Base-by-base conservation (phyloP, 768 basidiomycete species). In the Austroboletus festivus region DNA sequence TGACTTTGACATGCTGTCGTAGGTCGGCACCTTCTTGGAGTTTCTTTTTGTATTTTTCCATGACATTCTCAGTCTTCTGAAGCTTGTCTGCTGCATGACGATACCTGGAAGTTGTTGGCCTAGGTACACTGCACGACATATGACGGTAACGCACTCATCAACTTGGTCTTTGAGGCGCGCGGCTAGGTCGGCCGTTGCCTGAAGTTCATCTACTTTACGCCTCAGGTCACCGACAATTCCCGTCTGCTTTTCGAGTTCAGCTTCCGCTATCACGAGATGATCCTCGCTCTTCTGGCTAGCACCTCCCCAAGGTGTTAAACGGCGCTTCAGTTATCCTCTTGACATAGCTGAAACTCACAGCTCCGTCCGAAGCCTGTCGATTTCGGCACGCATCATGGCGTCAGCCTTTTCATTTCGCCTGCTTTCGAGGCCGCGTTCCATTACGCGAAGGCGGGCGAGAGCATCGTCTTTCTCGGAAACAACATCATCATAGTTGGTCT, bases 11-110 rank as follows among this genome's bases (percentile, higher is more conserved):
- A 48, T 85, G 83, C 53, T 91, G 90, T 22, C 93, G 82, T 18
- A 94, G 73, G 54, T 95, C 91, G 13, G 89, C 92, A 4, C 88
- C 83, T 64, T 97, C 96, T 59, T 97, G 95, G 1, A 98, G 78
- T 70, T 98, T 99, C 78, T 91, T 94, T 73, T 94, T 95, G 69
- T 97, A 94, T 68, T 98, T 99, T 69, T 97, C 93, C 80, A 96
- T 90, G 23, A 96, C 93, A 61, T 94, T 94, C 70, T 98, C 96
- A 1, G 85, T 88, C 74, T 97, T 98, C 59, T 89, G 86, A 35
- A 93, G 73, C 55, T 84, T 89, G 59, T 97, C 96, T 4, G 90
- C 88, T 5, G 92, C 87, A 70, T 97, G 93, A 5, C 86, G 85
- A 60, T 92, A 91, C 62, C 93, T 95, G 50, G 22, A 35, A 31